Evolutionary conservation across 257 asterid genomes (phyloP), one percentile per base, ranked within the genome.

Genomic region (Paraleonurus japonicus): DNA sequence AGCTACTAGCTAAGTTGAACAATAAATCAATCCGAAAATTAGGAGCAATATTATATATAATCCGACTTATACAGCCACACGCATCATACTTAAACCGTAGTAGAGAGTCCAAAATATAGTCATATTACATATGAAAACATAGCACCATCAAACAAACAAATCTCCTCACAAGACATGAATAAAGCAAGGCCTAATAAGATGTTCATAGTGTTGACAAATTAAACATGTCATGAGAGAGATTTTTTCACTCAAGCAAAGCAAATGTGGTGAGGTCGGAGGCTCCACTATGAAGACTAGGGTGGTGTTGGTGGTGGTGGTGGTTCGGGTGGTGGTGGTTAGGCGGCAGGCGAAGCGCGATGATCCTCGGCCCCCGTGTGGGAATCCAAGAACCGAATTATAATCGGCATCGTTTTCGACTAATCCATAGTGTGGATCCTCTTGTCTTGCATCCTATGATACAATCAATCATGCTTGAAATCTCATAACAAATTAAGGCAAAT

Each of bases 371-470:
- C 81, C 88, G 61, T 82, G 83, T 23, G 86, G 76, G 30, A 76
- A 92, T 26, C 93, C 95, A 61, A 87, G 78, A 62, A 88, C 75
- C 0, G 92, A 67, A 60, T 79, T 80, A 70, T 86, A 95, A 69
- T 84, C 99, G 15, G 85, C 92, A 55, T 84, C 99, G 16, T 92
- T 86, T 12, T 95, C 99, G 2, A 95, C 96, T 76, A 92, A 70
- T 2, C 97, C 99, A 32, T 83, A 92, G 67, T 89, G 96, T 45
- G 99, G 95, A 76, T 95, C 98, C 76, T 88, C 97, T 3, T 82
- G 88, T 65, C 89, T 83, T 19, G 90, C 90, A 70, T 92, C 96
- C 98, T 95, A 28, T 5, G 23, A 13, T 43, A 7, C 1, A 20
- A 32, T 65, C 9, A 23, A 12, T 4, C 47, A 28, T 22, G 0